Evolutionary conservation across 73 alveolate species (phyloP).

Genomic region (Tetrahymena borealis): DNA sequence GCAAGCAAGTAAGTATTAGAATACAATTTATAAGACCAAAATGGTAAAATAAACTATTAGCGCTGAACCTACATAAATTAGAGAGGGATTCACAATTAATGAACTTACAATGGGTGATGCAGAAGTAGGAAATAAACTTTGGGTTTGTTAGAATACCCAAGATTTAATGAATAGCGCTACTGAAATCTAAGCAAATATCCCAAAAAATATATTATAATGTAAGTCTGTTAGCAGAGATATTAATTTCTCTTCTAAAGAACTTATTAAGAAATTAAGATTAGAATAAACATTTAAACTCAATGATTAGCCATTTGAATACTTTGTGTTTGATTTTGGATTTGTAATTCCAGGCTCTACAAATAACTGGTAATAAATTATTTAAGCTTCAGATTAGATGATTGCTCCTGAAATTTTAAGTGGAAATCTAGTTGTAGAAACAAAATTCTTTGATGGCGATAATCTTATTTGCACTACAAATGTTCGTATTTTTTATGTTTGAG

Average conservation of each 20-base stretch:
- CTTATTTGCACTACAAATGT: neutral
- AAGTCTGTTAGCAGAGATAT: conserved; percentile 34
- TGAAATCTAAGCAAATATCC: conserved; percentile 16
- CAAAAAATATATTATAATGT: conserved; percentile 40
- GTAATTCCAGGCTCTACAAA: conserved; percentile 37
- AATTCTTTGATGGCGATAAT: conserved; percentile 22
- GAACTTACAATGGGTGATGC: conserved; percentile 42
- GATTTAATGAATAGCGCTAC: neutral
- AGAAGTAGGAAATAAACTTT: conserved; percentile 15
- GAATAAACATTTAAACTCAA: conserved; percentile 18
- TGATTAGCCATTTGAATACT: conserved; percentile 9
- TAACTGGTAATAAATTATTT: conserved; percentile 33
- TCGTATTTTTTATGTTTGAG: neutral
- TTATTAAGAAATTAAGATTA: conserved; percentile 29
- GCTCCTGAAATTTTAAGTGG: conserved; percentile 42
- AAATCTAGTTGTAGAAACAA: conserved; percentile 34
- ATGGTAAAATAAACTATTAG: neutral
- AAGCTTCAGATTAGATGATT: conserved; percentile 34
- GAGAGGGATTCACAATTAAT: conserved; percentile 24
- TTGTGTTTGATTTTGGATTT: conserved; percentile 40
- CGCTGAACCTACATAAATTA: neutral
- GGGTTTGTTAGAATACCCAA: conserved; percentile 20
- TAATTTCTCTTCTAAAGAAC: conserved; percentile 31
- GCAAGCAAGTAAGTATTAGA: too few species aligned
- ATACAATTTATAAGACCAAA: too few species aligned